These are phyloP conservation scores for Cryptococcus wingfieldii DNA, from an alignment of 1,284 basidiomycete species.

Conservation along the genomic window DNA sequence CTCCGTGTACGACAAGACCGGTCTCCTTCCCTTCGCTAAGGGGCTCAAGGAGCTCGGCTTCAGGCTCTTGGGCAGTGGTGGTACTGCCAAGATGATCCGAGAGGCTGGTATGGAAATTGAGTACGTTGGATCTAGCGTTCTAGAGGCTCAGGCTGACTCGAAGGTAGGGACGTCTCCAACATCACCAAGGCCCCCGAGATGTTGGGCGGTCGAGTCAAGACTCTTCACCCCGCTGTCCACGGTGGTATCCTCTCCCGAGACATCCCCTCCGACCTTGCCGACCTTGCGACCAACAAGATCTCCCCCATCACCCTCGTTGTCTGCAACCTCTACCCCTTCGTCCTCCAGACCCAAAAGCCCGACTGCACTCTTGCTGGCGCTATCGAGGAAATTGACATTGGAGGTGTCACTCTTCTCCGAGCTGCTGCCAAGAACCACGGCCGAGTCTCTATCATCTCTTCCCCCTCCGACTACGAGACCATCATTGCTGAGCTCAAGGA, in stretches of 20 bases:
- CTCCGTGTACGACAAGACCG: slow-evolving; percentile 96
- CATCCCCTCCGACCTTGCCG: slow-evolving; percentile 78
- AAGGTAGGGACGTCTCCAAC: slow-evolving; percentile 86
- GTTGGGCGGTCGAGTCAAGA: slow-evolving; percentile 97
- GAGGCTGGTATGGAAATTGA: slow-evolving; percentile 88
- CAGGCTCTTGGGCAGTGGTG: slow-evolving; percentile 87
- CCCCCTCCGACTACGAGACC: slow-evolving; percentile 84
- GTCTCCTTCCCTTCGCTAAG: slow-evolving; percentile 82
- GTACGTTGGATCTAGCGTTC: slow-evolving; percentile 53
- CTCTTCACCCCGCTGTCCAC: slow-evolving; percentile 97
- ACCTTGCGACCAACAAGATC: slow-evolving; percentile 75
- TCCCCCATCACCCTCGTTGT: slow-evolving; percentile 90
- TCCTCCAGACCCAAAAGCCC: slow-evolving; percentile 80
- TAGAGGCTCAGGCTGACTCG: background rate
- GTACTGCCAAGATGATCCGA: slow-evolving; percentile 95
- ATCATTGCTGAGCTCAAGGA: slow-evolving; percentile 74
- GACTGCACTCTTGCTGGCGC: slow-evolving; percentile 86
- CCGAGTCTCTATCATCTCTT: slow-evolving; percentile 85
- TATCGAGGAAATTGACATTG: slow-evolving; percentile 98
- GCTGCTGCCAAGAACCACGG: slow-evolving; percentile 99
- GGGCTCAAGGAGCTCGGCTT: slow-evolving; percentile 77
- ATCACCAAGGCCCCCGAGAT: slow-evolving; percentile 99
- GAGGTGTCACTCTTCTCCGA: slow-evolving; percentile 94
- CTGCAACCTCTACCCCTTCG: slow-evolving; percentile 99
- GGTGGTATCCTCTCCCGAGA: slow-evolving; percentile 90